phyloP scores from a whole-genome alignment of 2,329 filamentous ascomycete genomes.

The Trichoderma pleuroti region DNA sequence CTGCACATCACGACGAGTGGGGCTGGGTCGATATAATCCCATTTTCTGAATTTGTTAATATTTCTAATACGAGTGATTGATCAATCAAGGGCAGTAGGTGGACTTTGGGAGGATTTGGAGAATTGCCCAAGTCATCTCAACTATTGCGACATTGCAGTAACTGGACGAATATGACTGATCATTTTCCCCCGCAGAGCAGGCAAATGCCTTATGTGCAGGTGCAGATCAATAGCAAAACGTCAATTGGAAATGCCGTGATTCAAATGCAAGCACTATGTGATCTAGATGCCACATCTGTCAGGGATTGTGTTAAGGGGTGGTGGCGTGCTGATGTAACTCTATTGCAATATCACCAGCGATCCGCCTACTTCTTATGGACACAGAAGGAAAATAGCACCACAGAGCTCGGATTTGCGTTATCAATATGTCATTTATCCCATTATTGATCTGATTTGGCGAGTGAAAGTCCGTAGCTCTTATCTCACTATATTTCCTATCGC shows the following conservation, averaged over 20 bases:
- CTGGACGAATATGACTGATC: background rate
- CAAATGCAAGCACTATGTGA: background rate
- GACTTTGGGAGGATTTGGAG: background rate
- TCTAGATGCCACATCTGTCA: background rate
- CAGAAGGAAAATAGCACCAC: background rate
- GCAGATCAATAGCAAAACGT: background rate
- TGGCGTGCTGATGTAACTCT: conserved; percentile 12
- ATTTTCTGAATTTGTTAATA: background rate
- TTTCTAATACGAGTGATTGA: background rate
- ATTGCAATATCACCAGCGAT: conserved; percentile 4
- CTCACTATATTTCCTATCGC: background rate
- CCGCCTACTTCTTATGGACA: background rate
- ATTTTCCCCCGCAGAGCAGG: conserved; percentile 2
- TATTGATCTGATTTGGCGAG: background rate
- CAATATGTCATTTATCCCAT: background rate
- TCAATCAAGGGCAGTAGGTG: background rate
- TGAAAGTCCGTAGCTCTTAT: background rate
- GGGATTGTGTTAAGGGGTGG: background rate
- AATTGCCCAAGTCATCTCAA: background rate
- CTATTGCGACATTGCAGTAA: background rate
- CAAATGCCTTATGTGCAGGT: background rate
- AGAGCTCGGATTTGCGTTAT: no score
- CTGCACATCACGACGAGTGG: background rate
- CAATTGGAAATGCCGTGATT: background rate
- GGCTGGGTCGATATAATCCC: background rate